Evolutionary conservation across 768 basidiomycete species (phyloP).

Genomic region (Lentinula guzmanii): DNA sequence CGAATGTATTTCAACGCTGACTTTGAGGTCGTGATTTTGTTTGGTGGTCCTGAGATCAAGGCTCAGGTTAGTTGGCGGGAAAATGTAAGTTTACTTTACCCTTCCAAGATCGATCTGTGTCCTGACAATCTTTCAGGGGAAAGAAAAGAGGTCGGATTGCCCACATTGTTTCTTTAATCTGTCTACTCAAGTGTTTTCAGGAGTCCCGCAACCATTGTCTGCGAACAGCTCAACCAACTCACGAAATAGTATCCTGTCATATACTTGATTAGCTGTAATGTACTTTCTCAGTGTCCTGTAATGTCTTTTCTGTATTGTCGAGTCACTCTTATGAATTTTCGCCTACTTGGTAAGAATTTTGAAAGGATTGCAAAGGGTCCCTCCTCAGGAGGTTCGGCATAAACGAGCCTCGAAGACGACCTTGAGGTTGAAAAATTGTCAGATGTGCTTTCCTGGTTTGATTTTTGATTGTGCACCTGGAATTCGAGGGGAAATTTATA

Average conservation of each 20-base stretch:
- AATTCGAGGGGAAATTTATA: too few relatives aligned
- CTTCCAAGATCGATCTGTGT: neutral
- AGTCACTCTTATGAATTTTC: too few relatives aligned
- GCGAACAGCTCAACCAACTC: neutral
- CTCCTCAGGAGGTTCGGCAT: too few relatives aligned
- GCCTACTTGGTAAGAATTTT: too few relatives aligned
- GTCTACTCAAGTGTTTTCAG: neutral
- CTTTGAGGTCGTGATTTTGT: constrained; percentile 19
- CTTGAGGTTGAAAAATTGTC: too few relatives aligned
- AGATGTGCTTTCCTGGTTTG: too few relatives aligned
- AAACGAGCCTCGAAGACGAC: too few relatives aligned
- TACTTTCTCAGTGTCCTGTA: too few relatives aligned
- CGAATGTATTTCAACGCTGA: neutral
- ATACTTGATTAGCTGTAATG: too few relatives aligned
- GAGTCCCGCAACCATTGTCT: neutral
- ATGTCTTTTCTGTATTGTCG: too few relatives aligned
- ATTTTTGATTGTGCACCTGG: too few relatives aligned
- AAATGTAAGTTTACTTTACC: constrained; percentile 17
- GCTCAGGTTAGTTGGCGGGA: constrained; percentile 29
- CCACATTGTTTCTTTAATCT: neutral
- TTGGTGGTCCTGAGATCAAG: constrained; percentile 26
- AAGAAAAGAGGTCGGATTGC: neutral
- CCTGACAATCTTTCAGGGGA: neutral
- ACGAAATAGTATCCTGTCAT: neutral
- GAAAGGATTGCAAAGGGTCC: too few relatives aligned